Conservation (phyloP, 1,139 yeast genomes). For the Nadsonia starkeyi-henricii region DNA sequence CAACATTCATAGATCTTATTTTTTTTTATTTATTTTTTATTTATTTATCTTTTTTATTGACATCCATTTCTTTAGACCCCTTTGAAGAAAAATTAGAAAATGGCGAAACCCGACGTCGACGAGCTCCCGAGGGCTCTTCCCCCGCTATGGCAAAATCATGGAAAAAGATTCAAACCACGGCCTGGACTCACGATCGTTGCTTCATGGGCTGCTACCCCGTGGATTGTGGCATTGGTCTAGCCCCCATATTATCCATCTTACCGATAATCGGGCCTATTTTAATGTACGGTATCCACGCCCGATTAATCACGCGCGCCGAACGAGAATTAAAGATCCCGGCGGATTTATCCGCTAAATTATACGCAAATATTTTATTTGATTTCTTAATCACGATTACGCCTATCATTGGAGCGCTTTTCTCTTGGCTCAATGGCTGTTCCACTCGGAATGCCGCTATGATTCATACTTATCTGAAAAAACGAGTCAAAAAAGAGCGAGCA, state of each 20-base stretch:
- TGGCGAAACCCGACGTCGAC: neutral
- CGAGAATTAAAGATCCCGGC: slow-evolving; percentile 41
- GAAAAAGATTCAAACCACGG: slow-evolving; percentile 57
- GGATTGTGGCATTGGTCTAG: slow-evolving; percentile 68
- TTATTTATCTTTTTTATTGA: too few species aligned
- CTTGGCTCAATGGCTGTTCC: slow-evolving; percentile 79
- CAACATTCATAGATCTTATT: too few species aligned
- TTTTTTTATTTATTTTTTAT: neutral
- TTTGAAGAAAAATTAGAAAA: neutral
- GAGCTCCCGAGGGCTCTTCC: slow-evolving; percentile 43
- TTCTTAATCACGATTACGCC: slow-evolving; percentile 67
- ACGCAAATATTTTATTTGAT: slow-evolving; percentile 61
- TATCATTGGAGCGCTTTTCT: slow-evolving; percentile 54
- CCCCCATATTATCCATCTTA: slow-evolving; percentile 38
- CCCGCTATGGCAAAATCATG: slow-evolving; percentile 51
- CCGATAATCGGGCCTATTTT: slow-evolving; percentile 73
- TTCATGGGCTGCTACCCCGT: slow-evolving; percentile 56
- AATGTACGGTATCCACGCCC: slow-evolving; percentile 65
- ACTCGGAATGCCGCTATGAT: slow-evolving; percentile 75
- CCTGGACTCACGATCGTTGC: slow-evolving; percentile 80
- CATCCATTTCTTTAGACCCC: neutral
- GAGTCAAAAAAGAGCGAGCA: neutral
- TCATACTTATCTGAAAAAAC: slow-evolving; percentile 25
- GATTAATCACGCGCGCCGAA: slow-evolving; percentile 48
- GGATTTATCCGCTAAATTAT: slow-evolving; percentile 48